phyloP scores from a whole-genome alignment of 352 stramenopile genomes.

The Plasmopara halstedii region DNA sequence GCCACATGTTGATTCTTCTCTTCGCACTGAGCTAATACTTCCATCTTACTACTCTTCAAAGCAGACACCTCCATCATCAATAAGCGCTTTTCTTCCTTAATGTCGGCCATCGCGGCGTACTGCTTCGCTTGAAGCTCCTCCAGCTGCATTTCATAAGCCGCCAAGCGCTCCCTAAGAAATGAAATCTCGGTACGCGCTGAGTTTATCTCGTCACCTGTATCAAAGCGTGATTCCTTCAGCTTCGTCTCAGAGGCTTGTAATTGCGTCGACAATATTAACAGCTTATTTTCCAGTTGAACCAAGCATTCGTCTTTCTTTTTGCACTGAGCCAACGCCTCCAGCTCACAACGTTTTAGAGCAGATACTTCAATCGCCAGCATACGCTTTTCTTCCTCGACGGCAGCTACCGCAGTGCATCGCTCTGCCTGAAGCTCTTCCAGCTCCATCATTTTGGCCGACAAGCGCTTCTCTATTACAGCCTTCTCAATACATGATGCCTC shows the following conservation, averaged over 20 bases:
- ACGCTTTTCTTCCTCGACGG: slow-evolving; percentile 3
- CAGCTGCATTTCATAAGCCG: slow-evolving; percentile 11
- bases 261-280: slow-evolving; percentile 2
- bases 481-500: slow-evolving; percentile 13
- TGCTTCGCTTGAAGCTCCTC: slow-evolving; percentile 8
- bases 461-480: slow-evolving; percentile 3
- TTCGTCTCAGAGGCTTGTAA: slow-evolving; percentile 4
- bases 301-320: slow-evolving; percentile 3
- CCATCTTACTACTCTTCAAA: background rate
- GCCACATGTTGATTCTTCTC: slow-evolving; percentile 7
- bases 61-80: slow-evolving; percentile 15
- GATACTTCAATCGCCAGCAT: slow-evolving; percentile 4
- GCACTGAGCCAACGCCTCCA: slow-evolving; percentile 6
- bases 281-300: background rate
- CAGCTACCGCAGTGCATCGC: background rate
- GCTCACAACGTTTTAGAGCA: slow-evolving; percentile 4
- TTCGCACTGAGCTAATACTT: slow-evolving; percentile 8
- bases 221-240: slow-evolving; percentile 14
- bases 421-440: background rate
- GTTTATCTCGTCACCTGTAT: slow-evolving; percentile 18
- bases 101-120: slow-evolving; percentile 5
- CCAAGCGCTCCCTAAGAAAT: background rate
- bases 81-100: slow-evolving; percentile 16
- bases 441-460: background rate
- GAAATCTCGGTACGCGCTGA: slow-evolving; percentile 7